Conservation (phyloP, 139 green algal genomes). For the Closterium sp. region DNA sequence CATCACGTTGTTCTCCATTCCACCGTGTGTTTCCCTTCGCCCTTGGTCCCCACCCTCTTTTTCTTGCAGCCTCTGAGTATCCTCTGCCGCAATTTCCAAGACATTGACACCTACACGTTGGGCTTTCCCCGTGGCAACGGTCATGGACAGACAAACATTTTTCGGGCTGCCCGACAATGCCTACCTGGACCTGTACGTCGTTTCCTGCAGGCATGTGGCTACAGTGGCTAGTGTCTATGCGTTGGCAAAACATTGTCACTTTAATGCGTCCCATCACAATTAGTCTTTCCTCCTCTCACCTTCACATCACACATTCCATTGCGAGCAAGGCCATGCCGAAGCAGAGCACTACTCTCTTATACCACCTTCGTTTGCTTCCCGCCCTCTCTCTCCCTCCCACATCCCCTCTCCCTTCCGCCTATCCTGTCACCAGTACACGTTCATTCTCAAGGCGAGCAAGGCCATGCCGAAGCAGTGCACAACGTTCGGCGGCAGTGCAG, state of each 20-base stretch:
- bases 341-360: constrained; percentile 27
- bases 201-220: too few species aligned
- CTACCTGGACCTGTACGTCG: constrained; percentile 38
- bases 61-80: constrained; percentile 36
- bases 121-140: constrained; percentile 30
- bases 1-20: constrained; percentile 3
- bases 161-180: constrained; percentile 29
- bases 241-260: too few species aligned
- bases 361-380: neutral
- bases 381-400: neutral
- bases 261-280: neutral
- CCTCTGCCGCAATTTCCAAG: constrained; percentile 29
- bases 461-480: constrained; percentile 44
- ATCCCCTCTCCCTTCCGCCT: neutral
- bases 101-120: constrained; percentile 46
- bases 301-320: neutral
- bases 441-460: constrained; percentile 52
- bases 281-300: neutral
- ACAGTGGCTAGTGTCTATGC: too few species aligned
- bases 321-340: constrained; percentile 45
- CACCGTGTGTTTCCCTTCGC: neutral
- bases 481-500: constrained; percentile 29
- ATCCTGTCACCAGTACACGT: constrained; percentile 39
- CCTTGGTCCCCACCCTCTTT: too few species aligned
- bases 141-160: constrained; percentile 39